Conservation (phyloP, 1,139 yeast genomes). For the Kodamaea sp. region DNA sequence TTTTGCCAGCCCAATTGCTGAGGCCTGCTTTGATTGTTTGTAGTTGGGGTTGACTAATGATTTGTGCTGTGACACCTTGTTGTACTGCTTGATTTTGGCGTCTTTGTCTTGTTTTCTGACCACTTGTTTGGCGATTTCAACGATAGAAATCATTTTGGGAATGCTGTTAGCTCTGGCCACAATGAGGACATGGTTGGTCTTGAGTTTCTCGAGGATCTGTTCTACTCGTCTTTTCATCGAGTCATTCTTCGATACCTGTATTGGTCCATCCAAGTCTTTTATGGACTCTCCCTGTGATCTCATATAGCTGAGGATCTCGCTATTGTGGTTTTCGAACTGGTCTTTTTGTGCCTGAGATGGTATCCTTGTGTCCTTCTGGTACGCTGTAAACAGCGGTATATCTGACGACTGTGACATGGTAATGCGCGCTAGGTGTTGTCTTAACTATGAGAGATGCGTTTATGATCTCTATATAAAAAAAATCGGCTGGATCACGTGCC, state of each 20-base stretch:
- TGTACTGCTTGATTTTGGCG: slow-evolving; percentile 12
- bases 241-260: slow-evolving; percentile 28
- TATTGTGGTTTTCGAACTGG: slow-evolving; percentile 2
- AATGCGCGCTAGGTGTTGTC: no score
- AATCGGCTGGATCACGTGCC: neutral
- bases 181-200: slow-evolving; percentile 15
- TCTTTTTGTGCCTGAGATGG: no score
- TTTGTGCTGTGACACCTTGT: slow-evolving; percentile 12
- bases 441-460: no score
- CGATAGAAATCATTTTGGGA: slow-evolving; percentile 27
- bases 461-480: neutral
- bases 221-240: slow-evolving; percentile 23
- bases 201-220: slow-evolving; percentile 15
- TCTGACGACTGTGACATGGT: no score
- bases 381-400: no score
- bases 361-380: no score
- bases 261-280: slow-evolving; percentile 4
- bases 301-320: slow-evolving; percentile 1
- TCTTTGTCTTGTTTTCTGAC: slow-evolving; percentile 1
- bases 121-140: slow-evolving; percentile 27
- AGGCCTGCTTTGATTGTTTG: neutral
- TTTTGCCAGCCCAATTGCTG: no score
- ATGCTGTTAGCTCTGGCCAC: slow-evolving; percentile 21
- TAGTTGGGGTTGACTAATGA: slow-evolving; percentile 11
- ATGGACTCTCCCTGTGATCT: slow-evolving; percentile 1